Evolutionary conservation across 306 rosid species (phyloP).

Genomic region (Aeschynomene evenia): DNA sequence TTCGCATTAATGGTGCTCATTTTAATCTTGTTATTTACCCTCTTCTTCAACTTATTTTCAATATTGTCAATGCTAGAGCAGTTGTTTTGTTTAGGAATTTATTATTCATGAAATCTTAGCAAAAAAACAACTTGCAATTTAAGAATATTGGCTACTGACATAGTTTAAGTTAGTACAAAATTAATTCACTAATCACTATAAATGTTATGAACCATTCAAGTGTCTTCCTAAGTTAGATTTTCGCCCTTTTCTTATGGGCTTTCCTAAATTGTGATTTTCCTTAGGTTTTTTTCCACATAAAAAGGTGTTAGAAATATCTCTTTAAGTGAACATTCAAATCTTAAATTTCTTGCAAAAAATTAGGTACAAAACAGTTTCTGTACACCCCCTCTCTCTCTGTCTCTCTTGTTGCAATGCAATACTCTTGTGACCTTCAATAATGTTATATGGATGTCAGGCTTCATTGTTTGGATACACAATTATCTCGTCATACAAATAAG

Average conservation of each 20-base stretch:
- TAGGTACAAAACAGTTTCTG: neutral
- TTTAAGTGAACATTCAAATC: neutral
- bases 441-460: neutral
- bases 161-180: neutral
- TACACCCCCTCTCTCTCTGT: neutral
- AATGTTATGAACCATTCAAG: neutral
- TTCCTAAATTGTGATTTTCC: neutral
- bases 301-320: neutral
- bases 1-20: constrained; percentile 60
- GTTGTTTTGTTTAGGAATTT: constrained; percentile 2
- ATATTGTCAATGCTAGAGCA: neutral
- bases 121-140: neutral
- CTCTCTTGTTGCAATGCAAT: neutral
- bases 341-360: neutral
- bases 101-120: neutral
- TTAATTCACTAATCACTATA: neutral
- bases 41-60: constrained; percentile 3
- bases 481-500: neutral
- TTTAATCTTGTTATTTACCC: constrained; percentile 20
- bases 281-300: neutral
- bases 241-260: neutral
- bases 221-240: neutral
- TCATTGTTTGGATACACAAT: neutral
- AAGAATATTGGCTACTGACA: constrained; percentile 1
- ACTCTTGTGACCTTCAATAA: neutral